phyloP scores from a whole-genome alignment of 306 rosid species.

The Trichosanthes truncata region DNA sequence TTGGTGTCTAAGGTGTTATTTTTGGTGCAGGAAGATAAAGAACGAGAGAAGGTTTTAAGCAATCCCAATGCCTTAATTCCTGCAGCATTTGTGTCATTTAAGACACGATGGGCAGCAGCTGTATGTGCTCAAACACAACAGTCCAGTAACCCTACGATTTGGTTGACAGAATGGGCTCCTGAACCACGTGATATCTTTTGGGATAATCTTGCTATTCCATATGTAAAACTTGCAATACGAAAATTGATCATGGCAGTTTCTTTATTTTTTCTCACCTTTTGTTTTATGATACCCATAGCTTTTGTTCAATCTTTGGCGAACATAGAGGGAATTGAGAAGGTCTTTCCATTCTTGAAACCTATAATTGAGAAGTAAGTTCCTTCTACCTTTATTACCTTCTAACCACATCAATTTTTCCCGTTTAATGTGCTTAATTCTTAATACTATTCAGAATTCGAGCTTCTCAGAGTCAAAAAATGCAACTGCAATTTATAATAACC shows the following conservation, averaged over 20 bases:
- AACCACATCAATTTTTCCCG: background rate
- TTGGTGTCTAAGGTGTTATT: conserved; percentile 11
- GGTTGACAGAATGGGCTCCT: conserved; percentile 98
- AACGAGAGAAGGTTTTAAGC: conserved; percentile 45
- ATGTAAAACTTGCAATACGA: conserved; percentile 55
- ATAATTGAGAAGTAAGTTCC: conserved; percentile 52
- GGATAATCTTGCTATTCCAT: conserved; percentile 87
- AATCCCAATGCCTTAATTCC: conserved; percentile 61
- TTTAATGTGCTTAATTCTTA: background rate
- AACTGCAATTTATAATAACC: conserved; percentile 3
- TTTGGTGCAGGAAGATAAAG: conserved; percentile 65
- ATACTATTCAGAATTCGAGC: conserved; percentile 1
- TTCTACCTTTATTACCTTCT: conserved; percentile 8
- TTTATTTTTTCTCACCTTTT: conserved; percentile 58
- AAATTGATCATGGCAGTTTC: conserved; percentile 45
- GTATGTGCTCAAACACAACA: conserved; percentile 95
- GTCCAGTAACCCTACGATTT: conserved; percentile 60
- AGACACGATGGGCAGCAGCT: conserved; percentile 84
- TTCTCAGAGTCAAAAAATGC: conserved; percentile 2
- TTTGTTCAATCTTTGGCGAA: conserved; percentile 89
- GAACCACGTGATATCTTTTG: conserved; percentile 80
- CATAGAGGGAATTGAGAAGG: conserved; percentile 61
- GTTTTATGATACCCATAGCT: conserved; percentile 84
- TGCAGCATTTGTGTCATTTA: conserved; percentile 92
- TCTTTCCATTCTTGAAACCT: conserved; percentile 68